Conservation (phyloP, 2,329 filamentous ascomycete genomes). For the Dothiorella sarmentorum region DNA sequence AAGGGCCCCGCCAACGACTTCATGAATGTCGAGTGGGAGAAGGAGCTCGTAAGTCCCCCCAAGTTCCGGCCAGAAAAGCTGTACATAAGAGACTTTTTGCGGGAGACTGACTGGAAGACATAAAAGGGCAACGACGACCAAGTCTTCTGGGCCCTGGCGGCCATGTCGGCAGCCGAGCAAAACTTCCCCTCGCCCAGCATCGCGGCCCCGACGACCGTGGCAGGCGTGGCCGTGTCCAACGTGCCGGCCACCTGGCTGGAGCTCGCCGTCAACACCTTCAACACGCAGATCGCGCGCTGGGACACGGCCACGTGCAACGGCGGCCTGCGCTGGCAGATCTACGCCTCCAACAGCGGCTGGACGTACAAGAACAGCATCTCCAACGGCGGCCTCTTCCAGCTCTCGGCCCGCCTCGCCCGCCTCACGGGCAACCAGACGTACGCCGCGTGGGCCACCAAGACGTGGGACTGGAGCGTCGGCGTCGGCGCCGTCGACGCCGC, state of each 20-base stretch:
- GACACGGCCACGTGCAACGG: slow-evolving; percentile 64
- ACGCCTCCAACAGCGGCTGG: slow-evolving; percentile 68
- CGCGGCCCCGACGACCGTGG: too few relatives aligned
- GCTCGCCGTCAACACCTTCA: slow-evolving; percentile 74
- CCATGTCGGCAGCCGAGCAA: slow-evolving; percentile 56
- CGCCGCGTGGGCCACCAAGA: slow-evolving; percentile 66
- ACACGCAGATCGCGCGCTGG: slow-evolving; percentile 71
- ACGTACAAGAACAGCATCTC: slow-evolving; percentile 58
- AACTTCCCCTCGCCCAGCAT: slow-evolving; percentile 42
- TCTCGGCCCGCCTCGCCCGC: slow-evolving; percentile 65
- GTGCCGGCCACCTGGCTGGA: slow-evolving; percentile 68
- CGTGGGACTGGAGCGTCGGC: slow-evolving; percentile 54
- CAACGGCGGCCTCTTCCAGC: slow-evolving; percentile 57
- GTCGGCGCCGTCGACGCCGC: slow-evolving; percentile 54
- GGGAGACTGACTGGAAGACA: too few relatives aligned
- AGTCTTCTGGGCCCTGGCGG: slow-evolving; percentile 57
- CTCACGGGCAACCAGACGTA: slow-evolving; percentile 81
- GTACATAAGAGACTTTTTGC: too few relatives aligned
- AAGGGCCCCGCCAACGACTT: slow-evolving; percentile 70
- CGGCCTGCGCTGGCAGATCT: slow-evolving; percentile 84
- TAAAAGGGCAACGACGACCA: slow-evolving; percentile 58
- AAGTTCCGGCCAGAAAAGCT: too few relatives aligned
- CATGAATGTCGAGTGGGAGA: slow-evolving; percentile 47
- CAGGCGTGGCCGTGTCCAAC: slow-evolving; percentile 17
- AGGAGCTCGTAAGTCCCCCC: slow-evolving; percentile 40